These are phyloP conservation scores for Ligustrum vulgare DNA, from an alignment of 257 asterid genomes.

Conservation along the genomic window DNA sequence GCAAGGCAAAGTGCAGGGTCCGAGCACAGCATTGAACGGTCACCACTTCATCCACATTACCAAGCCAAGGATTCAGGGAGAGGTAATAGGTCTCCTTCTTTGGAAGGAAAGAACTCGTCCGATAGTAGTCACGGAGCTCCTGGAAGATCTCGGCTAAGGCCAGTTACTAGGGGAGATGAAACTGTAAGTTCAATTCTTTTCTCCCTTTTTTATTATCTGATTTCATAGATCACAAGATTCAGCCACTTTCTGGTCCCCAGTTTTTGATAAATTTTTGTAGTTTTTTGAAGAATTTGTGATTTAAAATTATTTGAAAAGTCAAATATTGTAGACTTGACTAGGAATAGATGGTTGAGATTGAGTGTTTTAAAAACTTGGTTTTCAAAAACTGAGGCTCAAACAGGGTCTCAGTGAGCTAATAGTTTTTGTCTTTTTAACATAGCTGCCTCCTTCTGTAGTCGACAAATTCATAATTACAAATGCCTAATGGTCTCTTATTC, in stretches of 20 bases:
- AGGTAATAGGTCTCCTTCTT: slow-evolving; percentile 50
- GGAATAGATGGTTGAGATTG: too few relatives aligned
- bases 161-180: slow-evolving; percentile 48
- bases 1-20: slow-evolving; percentile 32
- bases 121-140: slow-evolving; percentile 55
- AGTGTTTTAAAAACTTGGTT: too few relatives aligned
- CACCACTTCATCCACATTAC: slow-evolving; percentile 65
- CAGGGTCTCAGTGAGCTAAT: too few relatives aligned
- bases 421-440: neutral
- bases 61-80: slow-evolving; percentile 50
- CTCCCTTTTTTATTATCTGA: neutral
- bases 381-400: too few relatives aligned
- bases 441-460: neutral
- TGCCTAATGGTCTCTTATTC: neutral
- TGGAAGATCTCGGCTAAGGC: slow-evolving; percentile 50
- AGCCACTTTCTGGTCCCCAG: too few relatives aligned
- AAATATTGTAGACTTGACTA: too few relatives aligned
- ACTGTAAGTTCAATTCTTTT: slow-evolving; percentile 45
- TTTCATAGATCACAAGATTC: neutral
- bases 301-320: too few relatives aligned
- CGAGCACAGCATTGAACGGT: slow-evolving; percentile 40
- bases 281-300: too few relatives aligned
- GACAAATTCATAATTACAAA: neutral
- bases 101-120: slow-evolving; percentile 55
- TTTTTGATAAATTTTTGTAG: too few relatives aligned